Evolutionary conservation across 1,139 yeast species (phyloP).

Genomic region (Suhomyces ambrosiae): DNA sequence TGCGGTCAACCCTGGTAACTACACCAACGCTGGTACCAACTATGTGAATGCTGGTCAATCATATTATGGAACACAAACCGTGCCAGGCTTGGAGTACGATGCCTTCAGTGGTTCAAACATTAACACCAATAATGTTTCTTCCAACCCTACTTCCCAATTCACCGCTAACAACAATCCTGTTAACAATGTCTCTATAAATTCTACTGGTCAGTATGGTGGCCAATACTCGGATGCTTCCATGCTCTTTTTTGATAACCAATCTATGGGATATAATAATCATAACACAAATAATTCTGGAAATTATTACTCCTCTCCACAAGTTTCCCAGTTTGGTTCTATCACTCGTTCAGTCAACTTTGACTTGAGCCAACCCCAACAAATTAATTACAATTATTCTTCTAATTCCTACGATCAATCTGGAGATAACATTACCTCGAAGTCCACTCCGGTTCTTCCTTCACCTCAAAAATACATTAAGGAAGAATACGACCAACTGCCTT

Average conservation of each 20-base stretch:
- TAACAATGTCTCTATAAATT: slow-evolving; percentile 1
- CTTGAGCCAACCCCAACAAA: slow-evolving; percentile 7
- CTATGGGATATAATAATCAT: slow-evolving; percentile 4
- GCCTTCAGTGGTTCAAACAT: too few relatives aligned
- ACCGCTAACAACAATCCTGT: slow-evolving; percentile 1
- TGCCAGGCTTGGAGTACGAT: not conserved
- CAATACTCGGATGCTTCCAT: slow-evolving; percentile 8
- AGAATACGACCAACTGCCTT: slow-evolving; percentile 5
- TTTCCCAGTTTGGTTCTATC: slow-evolving; percentile 5
- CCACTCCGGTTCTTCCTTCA: slow-evolving; percentile 9
- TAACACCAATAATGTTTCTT: too few relatives aligned
- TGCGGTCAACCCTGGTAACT: slow-evolving; percentile 1
- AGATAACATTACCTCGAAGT: not conserved
- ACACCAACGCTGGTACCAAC: slow-evolving; percentile 1
- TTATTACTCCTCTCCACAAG: slow-evolving; percentile 9
- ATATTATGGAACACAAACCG: slow-evolving; percentile 11
- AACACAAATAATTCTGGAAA: slow-evolving; percentile 8
- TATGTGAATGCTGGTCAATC: slow-evolving; percentile 22
- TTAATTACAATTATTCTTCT: slow-evolving; percentile 12
- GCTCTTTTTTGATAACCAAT: slow-evolving; percentile 9
- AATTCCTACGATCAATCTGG: slow-evolving; percentile 4
- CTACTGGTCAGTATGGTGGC: slow-evolving; percentile 1
- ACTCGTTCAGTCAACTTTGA: slow-evolving; percentile 3
- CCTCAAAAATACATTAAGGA: slow-evolving; percentile 11
- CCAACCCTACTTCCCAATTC: too few relatives aligned